These are phyloP conservation scores for Epichloe sibirici DNA, from an alignment of 2,329 filamentous ascomycete genomes.

Conservation along the genomic window DNA sequence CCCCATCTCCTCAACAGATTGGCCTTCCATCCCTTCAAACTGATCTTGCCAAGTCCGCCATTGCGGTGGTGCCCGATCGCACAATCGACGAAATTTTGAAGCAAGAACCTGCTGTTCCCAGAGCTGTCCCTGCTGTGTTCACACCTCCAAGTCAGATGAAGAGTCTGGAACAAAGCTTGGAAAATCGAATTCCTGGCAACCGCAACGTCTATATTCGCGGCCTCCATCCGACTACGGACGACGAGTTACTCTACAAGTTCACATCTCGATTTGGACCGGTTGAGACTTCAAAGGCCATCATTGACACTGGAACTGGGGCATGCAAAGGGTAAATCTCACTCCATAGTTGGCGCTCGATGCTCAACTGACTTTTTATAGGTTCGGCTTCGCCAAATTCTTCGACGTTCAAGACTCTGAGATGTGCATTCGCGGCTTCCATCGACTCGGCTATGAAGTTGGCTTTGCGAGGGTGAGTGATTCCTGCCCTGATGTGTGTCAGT, in stretches of 20 bases:
- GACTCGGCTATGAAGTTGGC: conserved; percentile 91
- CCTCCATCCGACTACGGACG: conserved; percentile 87
- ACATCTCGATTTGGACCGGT: conserved; percentile 83
- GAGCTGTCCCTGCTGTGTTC: conserved; percentile 80
- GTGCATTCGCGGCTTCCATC: conserved; percentile 91
- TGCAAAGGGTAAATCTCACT: conserved; percentile 73
- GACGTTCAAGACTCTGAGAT: conserved; percentile 81
- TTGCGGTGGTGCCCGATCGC: conserved; percentile 30
- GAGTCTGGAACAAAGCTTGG: conserved; percentile 84
- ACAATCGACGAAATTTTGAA: conserved; percentile 53
- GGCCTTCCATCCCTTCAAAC: conserved; percentile 28
- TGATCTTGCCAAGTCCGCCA: conserved; percentile 29
- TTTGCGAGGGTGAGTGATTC: conserved; percentile 65
- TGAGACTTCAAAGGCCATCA: conserved; percentile 96
- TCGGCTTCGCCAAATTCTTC: conserved; percentile 94
- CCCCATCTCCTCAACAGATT: conserved; percentile 52
- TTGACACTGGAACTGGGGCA: conserved; percentile 81
- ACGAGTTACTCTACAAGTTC: conserved; percentile 74
- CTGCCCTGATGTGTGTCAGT: neutral
- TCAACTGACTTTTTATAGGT: conserved; percentile 41
- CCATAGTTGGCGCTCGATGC: neutral
- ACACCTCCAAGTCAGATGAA: conserved; percentile 77
- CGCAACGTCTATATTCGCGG: conserved; percentile 98
- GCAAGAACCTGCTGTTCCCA: conserved; percentile 72
- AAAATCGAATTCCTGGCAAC: conserved; percentile 83